Evolutionary conservation across 345 rosid genomes (phyloP).

Genomic region (Erysimum cheiranthoides): DNA sequence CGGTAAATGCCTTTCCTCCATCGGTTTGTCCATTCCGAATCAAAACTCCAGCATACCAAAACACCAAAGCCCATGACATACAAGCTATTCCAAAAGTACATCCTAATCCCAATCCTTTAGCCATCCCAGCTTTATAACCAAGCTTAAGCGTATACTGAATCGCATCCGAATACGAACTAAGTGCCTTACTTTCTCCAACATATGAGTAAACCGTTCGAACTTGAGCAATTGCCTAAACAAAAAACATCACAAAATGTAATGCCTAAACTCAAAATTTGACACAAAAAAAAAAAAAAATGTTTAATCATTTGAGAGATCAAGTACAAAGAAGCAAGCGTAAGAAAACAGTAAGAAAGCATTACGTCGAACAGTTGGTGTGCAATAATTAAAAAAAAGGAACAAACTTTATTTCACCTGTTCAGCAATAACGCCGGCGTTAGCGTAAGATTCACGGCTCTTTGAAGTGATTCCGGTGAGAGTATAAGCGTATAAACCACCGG

Average conservation of each 20-base stretch:
- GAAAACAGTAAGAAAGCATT: slow-evolving; percentile 29
- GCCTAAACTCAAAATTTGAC: slow-evolving; percentile 30
- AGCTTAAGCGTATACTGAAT: slow-evolving; percentile 95
- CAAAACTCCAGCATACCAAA: slow-evolving; percentile 99
- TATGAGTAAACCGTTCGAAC: slow-evolving; percentile 95
- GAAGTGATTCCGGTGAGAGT: slow-evolving; percentile 98
- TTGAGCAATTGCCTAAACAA: slow-evolving; percentile 87
- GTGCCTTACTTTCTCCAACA: slow-evolving; percentile 97
- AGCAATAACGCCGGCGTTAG: slow-evolving; percentile 93
- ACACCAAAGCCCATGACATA: slow-evolving; percentile 99
- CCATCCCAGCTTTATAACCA: slow-evolving; percentile 99
- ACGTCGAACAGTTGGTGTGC: slow-evolving; percentile 39
- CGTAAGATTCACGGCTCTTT: slow-evolving; percentile 96
- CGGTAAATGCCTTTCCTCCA: slow-evolving; percentile 98
- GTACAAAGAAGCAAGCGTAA: slow-evolving; percentile 46
- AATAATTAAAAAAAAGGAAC: not conserved
- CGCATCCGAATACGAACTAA: slow-evolving; percentile 87
- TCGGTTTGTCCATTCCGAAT: slow-evolving; percentile 91
- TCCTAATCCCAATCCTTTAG: slow-evolving; percentile 98
- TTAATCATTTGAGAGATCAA: slow-evolving; percentile 39
- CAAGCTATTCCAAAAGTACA: slow-evolving; percentile 99
- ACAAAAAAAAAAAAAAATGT: slow-evolving; percentile 1
- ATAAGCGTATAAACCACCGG: slow-evolving; percentile 97
- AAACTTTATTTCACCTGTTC: slow-evolving; percentile 77
- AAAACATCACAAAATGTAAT: slow-evolving; percentile 1